Base-by-base conservation (phyloP, 257 asterid genomes). In the Handroanthus guayacan region DNA sequence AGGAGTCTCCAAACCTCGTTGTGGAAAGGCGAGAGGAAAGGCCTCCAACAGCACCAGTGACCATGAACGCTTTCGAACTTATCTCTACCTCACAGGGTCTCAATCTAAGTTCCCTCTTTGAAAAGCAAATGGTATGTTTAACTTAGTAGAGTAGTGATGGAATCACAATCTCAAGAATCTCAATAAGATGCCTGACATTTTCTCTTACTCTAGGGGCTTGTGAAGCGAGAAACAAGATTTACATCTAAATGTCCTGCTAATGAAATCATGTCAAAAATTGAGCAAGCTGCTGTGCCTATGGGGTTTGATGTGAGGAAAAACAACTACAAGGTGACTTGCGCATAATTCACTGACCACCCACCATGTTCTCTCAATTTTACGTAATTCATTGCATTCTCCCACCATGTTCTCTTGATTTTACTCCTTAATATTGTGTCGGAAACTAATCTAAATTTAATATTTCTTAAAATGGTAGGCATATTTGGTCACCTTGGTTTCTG, bases 1-100 rank as follows among this genome's bases (percentile, higher is more conserved):
- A 94, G 98, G 89, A 84, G 52, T 87, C 96, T 57, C 87, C 89
- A 0, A 86, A 92, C 73, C 89, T 92, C 52, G 98, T 95, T 41
- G 97, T 89, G 77, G 99, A 95, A 90, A 91, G 91, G 77, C 92
- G 92, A 56, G 97, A 89, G 71, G 95, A 74, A 65, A 84, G 76
- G 20, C 88, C 82, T 0, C 81, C 95, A 12, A 25, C 85, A 5
- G 75, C 89, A 43, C 99, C 99, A n/a, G 82, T 79, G 63, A 74
- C 94, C 36, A 95, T 95, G 99, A 95, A 95, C 38, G 99, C 98
- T 6, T 95, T 95, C 69, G 99, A 95, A 83, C 97, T 95, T 56
- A 95, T 95, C 70, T 95, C 99, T 62, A 95, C 91, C 74, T 95
- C 99, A 37, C 98, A 92, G 90, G 97, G 99, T 83, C 96, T 95